Evolutionary conservation across 2,329 filamentous ascomycete genomes (phyloP), one percentile per base, ranked within the genome.

Genomic region (Pseudocercospora macadamiae): DNA sequence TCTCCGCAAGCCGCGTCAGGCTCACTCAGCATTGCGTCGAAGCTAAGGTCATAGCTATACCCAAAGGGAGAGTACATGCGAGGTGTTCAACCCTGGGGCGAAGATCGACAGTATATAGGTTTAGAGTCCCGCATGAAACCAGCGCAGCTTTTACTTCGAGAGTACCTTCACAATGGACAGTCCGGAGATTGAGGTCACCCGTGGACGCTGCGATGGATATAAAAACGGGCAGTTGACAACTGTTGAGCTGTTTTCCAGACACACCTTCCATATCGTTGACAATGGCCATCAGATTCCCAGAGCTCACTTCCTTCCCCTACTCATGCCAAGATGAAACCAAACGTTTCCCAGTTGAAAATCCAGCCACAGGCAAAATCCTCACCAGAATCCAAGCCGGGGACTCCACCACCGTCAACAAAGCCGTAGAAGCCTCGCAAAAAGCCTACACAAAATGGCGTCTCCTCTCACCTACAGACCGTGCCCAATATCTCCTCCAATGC

Each of bases 361-460:
- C 61, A 16, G 61, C 61, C 3, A 61, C 55, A 4, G 59, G 55
- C 23, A 37, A 51, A 28, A 28, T 51, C 28, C 26, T 64, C n/a
- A 64, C 61, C 7, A 54, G 18, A 3, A 53, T 62, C 32, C 54
- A 61, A 54, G 59, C 59, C 18, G 52, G 54, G 34, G 42, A 59
- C 26, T 21, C 53, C 4, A 28, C 44, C 3, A 53, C 55, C 3
- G 55, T 59, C 51, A 32, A 56, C 23, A 6, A 52, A 52, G 62
- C 62, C 12, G 54, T 62, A n/a, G 12, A 55, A 36, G 59, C 62
- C 21, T 60, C 61, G 18, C 48, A 62, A 30, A 36, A 48, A 9
- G 62, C 62, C 42, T 62, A 55, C 54, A 39, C 28, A 19, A 28
- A 48, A 26, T 64, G 59, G 53, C 34, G 62, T 18, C 18, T 34